These are phyloP conservation scores for Mortierella sp. DNA, from an alignment of 371 early-diverging fungal species.

Conservation along the genomic window DNA sequence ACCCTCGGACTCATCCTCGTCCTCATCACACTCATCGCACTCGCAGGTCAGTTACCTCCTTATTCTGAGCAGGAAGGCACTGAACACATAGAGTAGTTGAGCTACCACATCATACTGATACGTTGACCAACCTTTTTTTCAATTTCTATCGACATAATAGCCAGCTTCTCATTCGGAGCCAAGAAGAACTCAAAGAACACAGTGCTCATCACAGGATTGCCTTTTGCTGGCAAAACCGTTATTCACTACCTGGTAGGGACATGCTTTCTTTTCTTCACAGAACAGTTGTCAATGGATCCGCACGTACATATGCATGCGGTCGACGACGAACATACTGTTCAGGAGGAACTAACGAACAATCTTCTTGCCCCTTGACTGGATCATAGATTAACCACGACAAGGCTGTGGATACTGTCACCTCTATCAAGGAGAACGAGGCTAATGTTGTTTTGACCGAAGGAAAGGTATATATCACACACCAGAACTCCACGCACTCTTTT, in stretches of 20 bases:
- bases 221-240: conserved; percentile 72
- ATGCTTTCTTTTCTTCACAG: neutral
- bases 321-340: neutral
- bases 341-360: neutral
- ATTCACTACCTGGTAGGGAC: conserved; percentile 62
- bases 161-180: conserved; percentile 23
- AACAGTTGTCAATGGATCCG: neutral
- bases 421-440: conserved; percentile 84
- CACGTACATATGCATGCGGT: too few species aligned
- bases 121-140: neutral
- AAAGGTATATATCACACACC: conserved; percentile 50
- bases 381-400: conserved; percentile 68
- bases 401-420: conserved; percentile 71
- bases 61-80: neutral
- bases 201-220: conserved; percentile 68
- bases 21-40: conserved; percentile 23
- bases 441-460: conserved; percentile 59
- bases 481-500: neutral
- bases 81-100: neutral
- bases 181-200: conserved; percentile 62
- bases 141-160: conserved; percentile 7
- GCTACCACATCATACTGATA: neutral
- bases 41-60: conserved; percentile 23
- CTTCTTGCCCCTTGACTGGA: neutral
- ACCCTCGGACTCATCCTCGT: conserved; percentile 25